Percentiles rank a stretch among this genome's conserved stretches.
Evolutionary conservation across 2,329 filamentous ascomycete species (phyloP).

Genomic region (Botrytis elliptica): DNA sequence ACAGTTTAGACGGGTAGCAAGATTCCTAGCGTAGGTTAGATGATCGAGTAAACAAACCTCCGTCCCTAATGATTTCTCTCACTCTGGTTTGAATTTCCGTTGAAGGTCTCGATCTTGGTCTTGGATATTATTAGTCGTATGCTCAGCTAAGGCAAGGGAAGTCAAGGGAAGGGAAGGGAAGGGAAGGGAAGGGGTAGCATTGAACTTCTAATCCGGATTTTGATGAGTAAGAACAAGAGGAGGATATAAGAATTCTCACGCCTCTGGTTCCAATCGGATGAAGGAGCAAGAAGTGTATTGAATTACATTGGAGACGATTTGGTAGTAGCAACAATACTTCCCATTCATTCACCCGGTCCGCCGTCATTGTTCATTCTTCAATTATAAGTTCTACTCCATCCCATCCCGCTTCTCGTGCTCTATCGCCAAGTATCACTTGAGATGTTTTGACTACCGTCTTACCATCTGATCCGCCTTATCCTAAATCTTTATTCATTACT

Average conservation of each 20-base stretch:
- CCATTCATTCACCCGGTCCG: not conserved
- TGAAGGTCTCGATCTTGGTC: not conserved
- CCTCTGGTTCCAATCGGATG: no score
- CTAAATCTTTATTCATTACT: not conserved
- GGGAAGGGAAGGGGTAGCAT: not conserved
- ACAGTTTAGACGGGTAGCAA: not conserved
- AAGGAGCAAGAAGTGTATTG: not conserved
- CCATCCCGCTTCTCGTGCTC: not conserved
- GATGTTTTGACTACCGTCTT: not conserved
- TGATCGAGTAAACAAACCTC: not conserved
- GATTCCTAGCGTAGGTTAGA: not conserved
- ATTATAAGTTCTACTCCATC: not conserved
- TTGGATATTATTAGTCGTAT: not conserved
- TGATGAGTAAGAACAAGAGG: constrained; percentile 7
- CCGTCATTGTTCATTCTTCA: not conserved
- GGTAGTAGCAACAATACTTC: not conserved
- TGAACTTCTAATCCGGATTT: not conserved
- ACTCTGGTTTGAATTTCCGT: not conserved
- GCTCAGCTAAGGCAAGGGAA: not conserved
- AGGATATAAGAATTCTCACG: not conserved
- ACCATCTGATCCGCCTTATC: not conserved
- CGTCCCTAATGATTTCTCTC: not conserved
- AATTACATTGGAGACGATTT: not conserved
- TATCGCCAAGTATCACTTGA: not conserved
- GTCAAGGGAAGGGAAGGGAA: not conserved